A percentile compares a stretch with the other conserved stretches of the same genome.
Conservation (phyloP, 192 early-diverging fungal genomes). For the Coemansia sp. region DNA sequence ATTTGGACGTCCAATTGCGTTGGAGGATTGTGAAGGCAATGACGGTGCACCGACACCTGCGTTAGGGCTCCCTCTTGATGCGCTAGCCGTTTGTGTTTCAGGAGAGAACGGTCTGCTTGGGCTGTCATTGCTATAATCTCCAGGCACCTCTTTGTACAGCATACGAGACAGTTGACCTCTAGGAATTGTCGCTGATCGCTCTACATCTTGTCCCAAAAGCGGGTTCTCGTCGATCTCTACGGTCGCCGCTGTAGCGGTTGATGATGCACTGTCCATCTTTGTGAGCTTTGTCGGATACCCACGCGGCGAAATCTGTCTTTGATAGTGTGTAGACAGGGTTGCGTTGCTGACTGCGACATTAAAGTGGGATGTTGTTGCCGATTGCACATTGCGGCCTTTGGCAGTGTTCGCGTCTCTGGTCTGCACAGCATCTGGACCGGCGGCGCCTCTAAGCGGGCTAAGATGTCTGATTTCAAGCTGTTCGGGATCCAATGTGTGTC, state of each 20-base stretch:
- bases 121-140: constrained; percentile 2
- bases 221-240: constrained; percentile 28
- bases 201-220: constrained; percentile 10
- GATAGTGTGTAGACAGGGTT: constrained; percentile 15
- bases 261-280: constrained; percentile 29
- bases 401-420: neutral
- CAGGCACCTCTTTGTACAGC: constrained; percentile 25
- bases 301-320: constrained; percentile 4
- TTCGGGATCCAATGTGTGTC: constrained; percentile 43
- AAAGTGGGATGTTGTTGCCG: constrained; percentile 29
- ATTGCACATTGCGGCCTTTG: constrained; percentile 2
- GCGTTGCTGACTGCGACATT: constrained; percentile 29
- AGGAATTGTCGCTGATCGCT: constrained; percentile 5
- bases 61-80: neutral
- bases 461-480: constrained; percentile 11
- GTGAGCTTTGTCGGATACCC: constrained; percentile 10
- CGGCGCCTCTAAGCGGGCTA: constrained; percentile 5
- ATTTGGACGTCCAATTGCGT: constrained; percentile 16
- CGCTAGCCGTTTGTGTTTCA: neutral
- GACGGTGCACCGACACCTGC: neutral
- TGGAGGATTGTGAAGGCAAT: neutral
- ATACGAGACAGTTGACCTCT: constrained; percentile 42
- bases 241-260: constrained; percentile 24
- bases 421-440: neutral
- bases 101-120: constrained; percentile 7